Evolutionary conservation across 768 basidiomycete species (phyloP).

Genomic region (Collybia nuda): DNA sequence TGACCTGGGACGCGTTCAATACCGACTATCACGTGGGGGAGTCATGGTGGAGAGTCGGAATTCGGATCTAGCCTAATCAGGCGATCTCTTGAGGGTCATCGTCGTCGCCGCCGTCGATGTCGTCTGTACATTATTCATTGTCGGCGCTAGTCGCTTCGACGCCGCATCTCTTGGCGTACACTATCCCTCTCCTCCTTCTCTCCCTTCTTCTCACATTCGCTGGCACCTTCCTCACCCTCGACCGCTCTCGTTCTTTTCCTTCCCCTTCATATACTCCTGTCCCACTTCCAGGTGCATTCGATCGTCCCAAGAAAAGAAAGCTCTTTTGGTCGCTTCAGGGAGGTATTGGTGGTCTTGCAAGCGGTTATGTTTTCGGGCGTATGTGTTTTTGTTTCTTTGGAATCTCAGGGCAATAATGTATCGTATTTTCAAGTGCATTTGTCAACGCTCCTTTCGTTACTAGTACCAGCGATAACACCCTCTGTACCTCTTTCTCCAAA

Average conservation of each 20-base stretch:
- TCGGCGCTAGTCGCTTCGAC: conserved; percentile 45
- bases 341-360: conserved; percentile 60
- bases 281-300: conserved; percentile 29
- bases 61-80: not conserved
- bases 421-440: conserved; percentile 44
- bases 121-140: conserved; percentile 20
- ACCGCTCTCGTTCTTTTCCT: conserved; percentile 64
- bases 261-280: conserved; percentile 34
- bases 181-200: conserved; percentile 58
- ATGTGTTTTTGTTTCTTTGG: conserved; percentile 18
- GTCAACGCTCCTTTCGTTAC: conserved; percentile 57
- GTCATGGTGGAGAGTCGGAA: not conserved
- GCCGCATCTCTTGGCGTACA: conserved; percentile 53
- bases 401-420: conserved; percentile 1
- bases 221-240: conserved; percentile 73
- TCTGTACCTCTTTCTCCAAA: conserved; percentile 43
- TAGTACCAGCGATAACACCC: conserved; percentile 51
- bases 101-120: conserved; percentile 11
- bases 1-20: too few relatives aligned
- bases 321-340: conserved; percentile 49
- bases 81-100: not conserved
- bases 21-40: too few relatives aligned
- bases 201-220: conserved; percentile 60
- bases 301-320: conserved; percentile 27
- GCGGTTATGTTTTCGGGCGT: conserved; percentile 64